Conservation (phyloP, 1,284 basidiomycete genomes). For the Ustilago tritici region DNA sequence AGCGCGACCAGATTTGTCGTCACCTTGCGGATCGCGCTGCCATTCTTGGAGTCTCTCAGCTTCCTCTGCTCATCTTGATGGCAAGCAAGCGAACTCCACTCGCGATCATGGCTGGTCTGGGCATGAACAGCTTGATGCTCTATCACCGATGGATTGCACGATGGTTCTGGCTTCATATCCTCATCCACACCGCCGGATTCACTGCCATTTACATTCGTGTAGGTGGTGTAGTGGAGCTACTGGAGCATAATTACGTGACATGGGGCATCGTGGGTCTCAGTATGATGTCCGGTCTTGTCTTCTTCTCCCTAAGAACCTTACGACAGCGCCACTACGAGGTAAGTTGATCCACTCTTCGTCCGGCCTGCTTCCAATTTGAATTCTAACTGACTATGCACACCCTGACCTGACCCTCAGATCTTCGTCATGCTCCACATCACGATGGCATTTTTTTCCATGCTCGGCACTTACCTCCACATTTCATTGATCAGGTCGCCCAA, state of each 20-base stretch:
- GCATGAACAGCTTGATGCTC: slow-evolving; percentile 65
- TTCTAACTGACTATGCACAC: slow-evolving; percentile 1
- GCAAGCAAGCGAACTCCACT: slow-evolving; percentile 67
- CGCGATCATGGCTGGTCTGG: slow-evolving; percentile 55
- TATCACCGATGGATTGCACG: slow-evolving; percentile 69
- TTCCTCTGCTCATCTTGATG: slow-evolving; percentile 67
- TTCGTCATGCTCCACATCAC: slow-evolving; percentile 64
- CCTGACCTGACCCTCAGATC: slow-evolving; percentile 25
- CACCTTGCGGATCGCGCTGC: slow-evolving; percentile 64
- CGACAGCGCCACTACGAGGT: slow-evolving; percentile 48
- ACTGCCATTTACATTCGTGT: slow-evolving; percentile 23
- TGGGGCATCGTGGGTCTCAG: slow-evolving; percentile 58
- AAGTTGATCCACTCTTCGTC: slow-evolving; percentile 1
- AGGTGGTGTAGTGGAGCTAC: slow-evolving; percentile 11
- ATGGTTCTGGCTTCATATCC: slow-evolving; percentile 54
- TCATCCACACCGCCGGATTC: slow-evolving; percentile 58
- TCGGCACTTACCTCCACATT: slow-evolving; percentile 65
- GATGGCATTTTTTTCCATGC: slow-evolving; percentile 62
- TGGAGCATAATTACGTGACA: slow-evolving; percentile 56
- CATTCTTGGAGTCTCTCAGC: slow-evolving; percentile 54
- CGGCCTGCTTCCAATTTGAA: slow-evolving; percentile 2
- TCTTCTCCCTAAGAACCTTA: slow-evolving; percentile 39
- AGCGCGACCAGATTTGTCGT: slow-evolving; percentile 34
- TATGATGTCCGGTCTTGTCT: slow-evolving; percentile 46
- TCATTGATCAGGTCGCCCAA: slow-evolving; percentile 37